These are phyloP conservation scores for Salix viminalis DNA, from an alignment of 345 rosid genomes.

Conservation along the genomic window DNA sequence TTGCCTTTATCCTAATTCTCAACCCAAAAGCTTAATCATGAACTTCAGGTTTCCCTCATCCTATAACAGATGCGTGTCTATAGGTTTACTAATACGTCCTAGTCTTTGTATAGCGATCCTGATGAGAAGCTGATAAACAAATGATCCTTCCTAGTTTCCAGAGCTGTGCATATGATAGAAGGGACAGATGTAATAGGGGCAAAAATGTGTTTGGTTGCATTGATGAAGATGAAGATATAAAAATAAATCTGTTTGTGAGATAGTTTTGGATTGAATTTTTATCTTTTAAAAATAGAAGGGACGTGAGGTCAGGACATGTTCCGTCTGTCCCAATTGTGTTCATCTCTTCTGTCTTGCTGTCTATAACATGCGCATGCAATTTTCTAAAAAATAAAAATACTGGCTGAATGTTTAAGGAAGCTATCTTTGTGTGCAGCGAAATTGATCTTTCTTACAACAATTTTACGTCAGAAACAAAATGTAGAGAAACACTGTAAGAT, in stretches of 20 bases:
- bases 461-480: slow-evolving; percentile 2
- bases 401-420: not conserved
- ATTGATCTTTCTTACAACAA: slow-evolving; percentile 16
- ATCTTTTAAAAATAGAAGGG: too few species aligned
- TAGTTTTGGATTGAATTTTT: too few species aligned
- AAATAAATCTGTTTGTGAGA: too few species aligned
- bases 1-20: too few species aligned
- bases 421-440: slow-evolving; percentile 10
- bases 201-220: too few species aligned
- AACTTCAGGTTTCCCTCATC: too few species aligned
- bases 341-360: not conserved
- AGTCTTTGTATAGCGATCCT: not conserved
- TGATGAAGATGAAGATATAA: too few species aligned
- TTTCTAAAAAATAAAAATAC: not conserved
- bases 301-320: too few species aligned
- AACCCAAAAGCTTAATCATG: not conserved
- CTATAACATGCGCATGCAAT: not conserved
- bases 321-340: too few species aligned
- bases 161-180: not conserved
- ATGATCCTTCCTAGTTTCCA: too few species aligned
- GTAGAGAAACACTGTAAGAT: slow-evolving; percentile 6
- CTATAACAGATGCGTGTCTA: too few species aligned
- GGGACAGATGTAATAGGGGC: too few species aligned
- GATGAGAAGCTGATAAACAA: not conserved
- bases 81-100: not conserved